Percentiles rank a stretch among this genome's conserved stretches.
phyloP scores from a whole-genome alignment of 306 rosid genomes.

The Cucurbita ficifolia region DNA sequence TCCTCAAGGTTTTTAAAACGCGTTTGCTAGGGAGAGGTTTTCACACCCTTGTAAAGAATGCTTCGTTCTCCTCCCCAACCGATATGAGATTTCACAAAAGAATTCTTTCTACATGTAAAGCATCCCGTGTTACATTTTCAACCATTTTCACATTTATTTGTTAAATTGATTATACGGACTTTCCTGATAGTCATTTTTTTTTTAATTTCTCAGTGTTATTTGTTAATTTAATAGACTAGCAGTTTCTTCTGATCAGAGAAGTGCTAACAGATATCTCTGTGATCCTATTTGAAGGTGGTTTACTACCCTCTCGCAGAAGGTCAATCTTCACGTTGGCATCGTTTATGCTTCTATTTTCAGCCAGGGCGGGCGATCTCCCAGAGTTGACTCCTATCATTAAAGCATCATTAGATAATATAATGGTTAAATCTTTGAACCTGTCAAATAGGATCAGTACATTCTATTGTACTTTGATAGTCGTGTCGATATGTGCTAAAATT shows the following conservation, averaged over 20 bases:
- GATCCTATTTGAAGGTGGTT: slow-evolving; percentile 38
- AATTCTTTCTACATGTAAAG: neutral
- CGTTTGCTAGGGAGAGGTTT: too few species aligned
- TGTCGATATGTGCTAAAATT: neutral
- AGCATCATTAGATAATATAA: slow-evolving; percentile 33
- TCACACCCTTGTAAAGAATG: too few species aligned
- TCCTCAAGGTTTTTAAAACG: too few species aligned
- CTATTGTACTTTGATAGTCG: neutral
- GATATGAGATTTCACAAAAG: neutral
- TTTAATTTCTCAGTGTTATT: neutral
- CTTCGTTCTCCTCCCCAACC: too few species aligned
- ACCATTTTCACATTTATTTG: neutral
- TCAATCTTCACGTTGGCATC: slow-evolving; percentile 76
- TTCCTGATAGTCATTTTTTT: neutral
- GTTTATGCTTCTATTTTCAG: slow-evolving; percentile 70
- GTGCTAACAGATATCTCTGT: slow-evolving; percentile 7
- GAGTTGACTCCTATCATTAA: slow-evolving; percentile 56
- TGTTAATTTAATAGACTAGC: neutral
- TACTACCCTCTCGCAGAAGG: slow-evolving; percentile 72
- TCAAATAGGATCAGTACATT: slow-evolving; percentile 10
- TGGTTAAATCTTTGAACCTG: slow-evolving; percentile 26
- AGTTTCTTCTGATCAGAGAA: slow-evolving; percentile 3
- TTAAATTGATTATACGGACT: neutral
- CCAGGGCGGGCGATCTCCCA: slow-evolving; percentile 49
- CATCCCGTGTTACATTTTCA: neutral